These are phyloP conservation scores for Saccharomycopsis hybrid DNA, from an alignment of 1,139 yeast species.

Conservation along the genomic window DNA sequence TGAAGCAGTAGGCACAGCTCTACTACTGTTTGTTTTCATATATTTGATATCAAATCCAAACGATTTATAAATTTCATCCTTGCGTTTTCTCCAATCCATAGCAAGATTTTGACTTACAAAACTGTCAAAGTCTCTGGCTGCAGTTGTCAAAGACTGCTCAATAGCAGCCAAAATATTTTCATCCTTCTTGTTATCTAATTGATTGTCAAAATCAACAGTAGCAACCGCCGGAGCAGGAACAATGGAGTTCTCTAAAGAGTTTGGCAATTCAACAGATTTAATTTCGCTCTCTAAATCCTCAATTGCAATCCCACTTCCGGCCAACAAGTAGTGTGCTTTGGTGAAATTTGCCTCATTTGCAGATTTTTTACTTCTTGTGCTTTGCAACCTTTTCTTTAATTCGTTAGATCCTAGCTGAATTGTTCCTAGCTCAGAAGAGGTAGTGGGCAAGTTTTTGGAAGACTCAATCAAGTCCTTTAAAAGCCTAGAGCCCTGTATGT, in stretches of 20 bases:
- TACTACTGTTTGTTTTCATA: not conserved
- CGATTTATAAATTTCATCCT: slow-evolving; percentile 63
- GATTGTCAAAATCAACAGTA: slow-evolving; percentile 43
- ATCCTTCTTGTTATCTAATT: slow-evolving; percentile 64
- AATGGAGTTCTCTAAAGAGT: not conserved
- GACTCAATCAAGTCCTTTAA: slow-evolving; percentile 61
- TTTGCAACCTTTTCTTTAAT: slow-evolving; percentile 62
- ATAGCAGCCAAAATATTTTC: slow-evolving; percentile 79
- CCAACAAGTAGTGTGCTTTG: slow-evolving; percentile 84
- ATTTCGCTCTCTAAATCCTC: slow-evolving; percentile 24
- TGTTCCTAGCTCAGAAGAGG: slow-evolving; percentile 59
- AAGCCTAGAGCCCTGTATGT: slow-evolving; percentile 1
- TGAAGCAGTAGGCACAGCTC: not conserved
- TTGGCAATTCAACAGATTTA: slow-evolving; percentile 10
- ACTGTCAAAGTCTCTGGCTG: slow-evolving; percentile 77
- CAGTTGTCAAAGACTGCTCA: slow-evolving; percentile 68
- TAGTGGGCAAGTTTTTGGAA: slow-evolving; percentile 62
- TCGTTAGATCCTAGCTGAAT: slow-evolving; percentile 73
- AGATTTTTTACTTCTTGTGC: slow-evolving; percentile 42
- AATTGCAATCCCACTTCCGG: slow-evolving; percentile 84
- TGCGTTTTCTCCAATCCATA: slow-evolving; percentile 77
- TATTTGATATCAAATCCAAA: slow-evolving; percentile 40
- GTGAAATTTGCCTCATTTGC: slow-evolving; percentile 47
- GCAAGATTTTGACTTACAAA: slow-evolving; percentile 68
- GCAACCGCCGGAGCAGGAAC: slow-evolving; percentile 1